Evolutionary conservation across 371 early-diverging fungal species (phyloP), one percentile per base, ranked within the genome.

Genomic region (Saksenaea vasiformis): DNA sequence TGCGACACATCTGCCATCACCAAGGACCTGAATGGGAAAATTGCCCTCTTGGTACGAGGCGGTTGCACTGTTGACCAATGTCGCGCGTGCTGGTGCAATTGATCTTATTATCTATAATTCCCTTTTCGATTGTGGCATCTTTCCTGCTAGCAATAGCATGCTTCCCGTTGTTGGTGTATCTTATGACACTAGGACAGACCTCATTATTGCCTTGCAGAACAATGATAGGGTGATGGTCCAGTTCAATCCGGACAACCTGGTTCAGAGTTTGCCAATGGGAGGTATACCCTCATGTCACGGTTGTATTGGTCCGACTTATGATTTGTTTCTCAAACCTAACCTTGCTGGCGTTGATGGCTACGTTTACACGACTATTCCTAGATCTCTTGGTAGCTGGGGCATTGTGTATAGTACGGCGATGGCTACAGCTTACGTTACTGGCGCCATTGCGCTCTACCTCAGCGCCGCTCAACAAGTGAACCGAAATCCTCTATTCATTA

Each of bases 281-380:
- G 71, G 69, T 7, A 78, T 77, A 15, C 64, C 77, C n/a, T 79
- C 84, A n/a, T 61, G 58, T 36, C 83, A 80, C 67, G 78, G 84
- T 8, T 67, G 89, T 19, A 62, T 74, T 26, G 80, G 80, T 43
- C 66, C 80, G n/a, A 58, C 68, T 3, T 68, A 72, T 24, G n/a
- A n/a, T n/a, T n/a, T n/a, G n/a, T n/a, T n/a, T n/a, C n/a, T n/a
- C n/a, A n/a, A n/a, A n/a, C n/a, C 76, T 75, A 27, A 38, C 71
- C 54, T 90, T 53, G 81, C 79, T 57, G 90, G 84, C 38, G 79
- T 88, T 2, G 91, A 91, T 55, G 90, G 89, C 13, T 69, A 78
- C 58, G 82, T 92, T 24, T 87, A 85, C 63, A 89, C 90, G 22
- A 87, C 91, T 11, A 22, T 87, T 65, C 80, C 80, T 36, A 58